phyloP scores from a whole-genome alignment of 2,329 filamentous ascomycete genomes.

The Fusarium algeriense region DNA sequence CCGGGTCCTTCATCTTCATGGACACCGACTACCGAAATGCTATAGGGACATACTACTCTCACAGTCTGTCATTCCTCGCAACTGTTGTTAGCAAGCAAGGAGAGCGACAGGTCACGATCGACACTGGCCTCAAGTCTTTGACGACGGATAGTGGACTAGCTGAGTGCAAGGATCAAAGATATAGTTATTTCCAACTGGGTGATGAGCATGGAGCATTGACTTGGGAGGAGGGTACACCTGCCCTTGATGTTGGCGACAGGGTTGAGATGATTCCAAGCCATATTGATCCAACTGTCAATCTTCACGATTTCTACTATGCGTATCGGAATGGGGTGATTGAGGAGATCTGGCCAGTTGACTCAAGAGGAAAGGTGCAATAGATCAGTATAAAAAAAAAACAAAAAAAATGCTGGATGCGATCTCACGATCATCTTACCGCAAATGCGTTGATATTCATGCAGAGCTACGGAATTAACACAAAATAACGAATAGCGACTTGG shows the following conservation, averaged over 20 bases:
- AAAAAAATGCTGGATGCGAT: too few species aligned
- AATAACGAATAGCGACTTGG: too few species aligned
- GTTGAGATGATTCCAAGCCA: slow-evolving; percentile 41
- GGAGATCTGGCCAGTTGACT: slow-evolving; percentile 38
- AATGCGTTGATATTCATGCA: too few species aligned
- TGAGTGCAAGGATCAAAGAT: slow-evolving; percentile 35
- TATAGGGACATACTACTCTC: slow-evolving; percentile 60
- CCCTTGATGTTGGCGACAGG: slow-evolving; percentile 22
- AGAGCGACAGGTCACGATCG: slow-evolving; percentile 33
- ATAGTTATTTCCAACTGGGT: slow-evolving; percentile 7
- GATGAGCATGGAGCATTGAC: slow-evolving; percentile 36
- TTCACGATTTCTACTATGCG: slow-evolving; percentile 39
- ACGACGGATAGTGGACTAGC: slow-evolving; percentile 34
- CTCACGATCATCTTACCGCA: too few species aligned
- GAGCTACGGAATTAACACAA: too few species aligned
- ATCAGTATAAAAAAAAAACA: too few species aligned
- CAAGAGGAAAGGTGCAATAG: slow-evolving; percentile 34
- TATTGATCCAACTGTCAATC: slow-evolving; percentile 38
- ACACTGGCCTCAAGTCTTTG: slow-evolving; percentile 32
- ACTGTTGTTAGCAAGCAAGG: slow-evolving; percentile 35
- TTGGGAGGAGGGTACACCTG: slow-evolving; percentile 21
- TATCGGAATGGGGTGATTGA: slow-evolving; percentile 18
- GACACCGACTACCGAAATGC: slow-evolving; percentile 68
- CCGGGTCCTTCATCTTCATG: slow-evolving; percentile 69
- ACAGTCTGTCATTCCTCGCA: slow-evolving; percentile 51